Evolutionary conservation across 106 monocot species (phyloP), one percentile per base, ranked within the genome.

Genomic region (Amphibolis antarctica): DNA sequence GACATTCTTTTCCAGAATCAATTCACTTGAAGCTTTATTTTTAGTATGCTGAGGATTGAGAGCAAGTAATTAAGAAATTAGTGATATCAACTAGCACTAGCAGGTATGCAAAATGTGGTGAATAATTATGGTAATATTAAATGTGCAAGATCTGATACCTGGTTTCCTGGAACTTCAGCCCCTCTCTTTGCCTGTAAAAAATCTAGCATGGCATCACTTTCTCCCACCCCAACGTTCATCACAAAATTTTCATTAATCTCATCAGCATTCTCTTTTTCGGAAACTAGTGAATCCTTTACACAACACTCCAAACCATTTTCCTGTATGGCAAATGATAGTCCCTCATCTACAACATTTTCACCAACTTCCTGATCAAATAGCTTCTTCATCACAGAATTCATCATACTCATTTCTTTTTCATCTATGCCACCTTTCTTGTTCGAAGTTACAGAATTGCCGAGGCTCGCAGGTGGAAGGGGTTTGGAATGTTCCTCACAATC

Each of bases 401-500:
- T 98, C 24, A 85, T 77, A 63, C 64, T 79, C n/a, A 66, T 56
- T 62, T 98, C 98, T 77, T 73, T 79, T 52, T 91, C 82, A 60
- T 69, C 53, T 30, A 85, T 30, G 12, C 60, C 76, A 56, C 48
- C 56, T 4, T 3, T 54, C 26, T 44, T 42, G n/a, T 44, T 50
- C 11, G 55, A 71, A 11, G 69, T 27, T 43, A 45, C 64, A 54
- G 53, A 31, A 59, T 74, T 71, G 48, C 65, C 64, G 13, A 72
- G 47, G 57, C 54, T 68, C 45, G 46, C 60, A 60, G 47, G 58
- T 46, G 73, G 70, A 48, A 67, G 46, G 42, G 66, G 50, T 30
- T 46, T 59, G 25, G 62, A 74, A 56, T 98, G 98, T 59, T 98
- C 91, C 67, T 98, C 91, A 63, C 98, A 98, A 59, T 90, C 90